A percentile compares a stretch with the other conserved stretches of the same genome.
phyloP scores from a whole-genome alignment of 257 asterid genomes.

The Euphrasia confusa region DNA sequence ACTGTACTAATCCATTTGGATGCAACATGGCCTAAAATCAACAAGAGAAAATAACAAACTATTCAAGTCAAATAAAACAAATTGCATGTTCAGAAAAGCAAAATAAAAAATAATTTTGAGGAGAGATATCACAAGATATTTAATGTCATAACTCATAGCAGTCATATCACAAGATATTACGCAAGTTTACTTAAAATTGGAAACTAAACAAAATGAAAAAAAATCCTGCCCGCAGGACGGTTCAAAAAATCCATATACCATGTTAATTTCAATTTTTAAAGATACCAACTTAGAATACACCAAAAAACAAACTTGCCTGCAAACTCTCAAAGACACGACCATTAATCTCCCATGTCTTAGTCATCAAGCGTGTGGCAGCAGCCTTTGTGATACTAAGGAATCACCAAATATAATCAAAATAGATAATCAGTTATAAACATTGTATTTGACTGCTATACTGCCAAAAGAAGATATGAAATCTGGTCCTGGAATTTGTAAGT shows the following conservation, averaged over 20 bases:
- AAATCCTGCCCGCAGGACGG: neutral
- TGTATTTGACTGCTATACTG: constrained; percentile 9
- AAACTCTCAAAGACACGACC: constrained; percentile 85
- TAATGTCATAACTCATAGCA: neutral
- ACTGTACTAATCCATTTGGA: constrained; percentile 47
- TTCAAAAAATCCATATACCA: neutral
- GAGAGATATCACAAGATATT: neutral
- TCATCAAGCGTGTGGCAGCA: constrained; percentile 78
- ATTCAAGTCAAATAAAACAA: constrained; percentile 6
- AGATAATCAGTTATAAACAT: constrained; percentile 11
- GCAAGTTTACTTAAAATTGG: neutral
- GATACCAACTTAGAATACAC: neutral
- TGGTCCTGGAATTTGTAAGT: constrained; percentile 2
- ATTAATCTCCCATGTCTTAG: constrained; percentile 92
- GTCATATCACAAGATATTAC: neutral
- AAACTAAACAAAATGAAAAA: neutral
- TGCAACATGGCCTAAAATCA: constrained; percentile 64
- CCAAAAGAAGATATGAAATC: neutral
- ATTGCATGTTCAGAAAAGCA: neutral
- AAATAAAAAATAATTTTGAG: neutral
- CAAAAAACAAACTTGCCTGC: constrained; percentile 55
- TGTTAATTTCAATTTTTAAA: neutral
- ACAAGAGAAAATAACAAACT: constrained; percentile 27
- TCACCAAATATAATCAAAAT: constrained; percentile 22
- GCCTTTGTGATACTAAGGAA: constrained; percentile 62